Base-by-base conservation (phyloP, 352 stramenopile genomes). In the Pythium sukuiense region DNA sequence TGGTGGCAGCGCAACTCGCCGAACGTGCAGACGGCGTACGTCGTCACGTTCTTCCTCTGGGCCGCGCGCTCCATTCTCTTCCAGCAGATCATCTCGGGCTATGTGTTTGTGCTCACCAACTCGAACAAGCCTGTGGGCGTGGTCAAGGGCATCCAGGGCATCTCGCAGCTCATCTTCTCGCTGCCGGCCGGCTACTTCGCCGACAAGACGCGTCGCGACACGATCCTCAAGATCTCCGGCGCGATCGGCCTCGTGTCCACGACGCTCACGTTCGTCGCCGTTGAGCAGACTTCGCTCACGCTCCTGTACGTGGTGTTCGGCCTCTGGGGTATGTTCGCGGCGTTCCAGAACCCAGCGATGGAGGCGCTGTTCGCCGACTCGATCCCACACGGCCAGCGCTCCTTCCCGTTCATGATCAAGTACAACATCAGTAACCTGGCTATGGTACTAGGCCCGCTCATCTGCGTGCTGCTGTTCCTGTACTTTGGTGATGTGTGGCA, bases 351-450 rank as follows among this genome's bases (percentile, higher is more conserved):
- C 41, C 84, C 84, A 0, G 80, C 84, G 1, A 88, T 92, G 76
- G 84, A 92, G 59, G 84, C 84, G 53, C 69, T 90, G 3, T 92
- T 92, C 55, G 84, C 81, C 27, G 84, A 92, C 48, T 89, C 79
- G 11, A 83, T 92, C 48, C 80, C 80, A 54, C 77, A 87, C 48
- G 81, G 81, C 20, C 73, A 74, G 50, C 75, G 84, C 26, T 89
- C 81, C 54, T 89, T 79, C 55, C 84, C 84, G 9, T 89, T 90
- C 70, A 90, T 87, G 80, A 81, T 92, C 77, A 90, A 92, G 74
- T 90, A 89, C 81, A 88, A 88, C 60, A 76, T 92, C 48, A 85
- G 73, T 71, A 92, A 90, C 60, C 32, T 89, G 12, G 84, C 84
- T 33, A 79, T 86, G 65, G 81, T 88, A 59, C 60, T 90, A n/a